phyloP scores from a whole-genome alignment of 225 moss, liverwort and hornwort species.

The Pleurozium schreberi region DNA sequence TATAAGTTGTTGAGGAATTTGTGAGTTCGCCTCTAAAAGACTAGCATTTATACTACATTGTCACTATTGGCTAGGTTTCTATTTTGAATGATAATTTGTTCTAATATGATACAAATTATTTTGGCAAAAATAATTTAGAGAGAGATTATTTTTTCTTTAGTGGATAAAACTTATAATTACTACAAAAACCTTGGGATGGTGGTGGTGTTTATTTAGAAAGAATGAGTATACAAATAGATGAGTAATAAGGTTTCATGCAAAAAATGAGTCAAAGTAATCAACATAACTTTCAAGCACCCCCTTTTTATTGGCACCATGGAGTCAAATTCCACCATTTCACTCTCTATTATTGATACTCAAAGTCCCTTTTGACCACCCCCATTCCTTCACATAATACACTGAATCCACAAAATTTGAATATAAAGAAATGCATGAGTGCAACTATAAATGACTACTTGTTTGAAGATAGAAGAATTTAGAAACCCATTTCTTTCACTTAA shows the following conservation, averaged over 20 bases:
- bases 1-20: too few relatives aligned
- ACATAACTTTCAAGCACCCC: neutral
- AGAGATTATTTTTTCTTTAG: neutral
- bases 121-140: neutral
- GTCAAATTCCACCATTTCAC: neutral
- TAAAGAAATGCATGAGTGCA: too few relatives aligned
- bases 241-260: neutral
- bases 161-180: neutral
- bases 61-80: rapidly evolving
- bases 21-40: neutral
- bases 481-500: neutral
- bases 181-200: too few relatives aligned
- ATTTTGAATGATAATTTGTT: neutral
- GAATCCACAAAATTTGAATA: rapidly evolving
- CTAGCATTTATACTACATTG: rapidly evolving
- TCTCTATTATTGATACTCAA: neutral
- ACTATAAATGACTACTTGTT: too few relatives aligned
- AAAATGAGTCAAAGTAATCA: neutral
- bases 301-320: rapidly evolving
- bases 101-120: neutral
- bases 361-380: rapidly evolving
- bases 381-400: too few relatives aligned
- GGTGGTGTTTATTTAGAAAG: neutral
- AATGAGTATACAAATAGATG: neutral
- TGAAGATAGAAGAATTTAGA: neutral